phyloP scores from a whole-genome alignment of 192 early-diverging fungal species.

The Rhizophagus sp. region DNA sequence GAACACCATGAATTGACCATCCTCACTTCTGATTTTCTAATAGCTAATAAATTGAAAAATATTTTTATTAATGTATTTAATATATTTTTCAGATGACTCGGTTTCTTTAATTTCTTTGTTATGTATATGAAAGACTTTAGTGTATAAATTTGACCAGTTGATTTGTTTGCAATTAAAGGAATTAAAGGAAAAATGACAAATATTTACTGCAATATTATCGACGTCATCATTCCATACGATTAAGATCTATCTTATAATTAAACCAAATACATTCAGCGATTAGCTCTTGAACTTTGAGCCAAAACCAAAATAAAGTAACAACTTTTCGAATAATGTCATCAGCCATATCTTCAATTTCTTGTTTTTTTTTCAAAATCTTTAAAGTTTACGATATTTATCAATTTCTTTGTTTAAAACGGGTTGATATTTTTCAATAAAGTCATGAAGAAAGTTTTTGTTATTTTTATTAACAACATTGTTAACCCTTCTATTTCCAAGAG shows the following conservation, averaged over 20 bases:
- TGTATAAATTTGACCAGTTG: neutral
- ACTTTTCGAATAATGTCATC: neutral
- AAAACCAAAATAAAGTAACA: neutral
- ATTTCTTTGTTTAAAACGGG: neutral
- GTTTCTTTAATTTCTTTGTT: no score
- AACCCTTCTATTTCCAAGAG: slow-evolving; percentile 14
- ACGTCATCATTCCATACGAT: neutral
- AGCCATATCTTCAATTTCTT: neutral
- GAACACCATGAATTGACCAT: no score
- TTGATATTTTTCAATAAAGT: neutral
- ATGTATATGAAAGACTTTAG: neutral
- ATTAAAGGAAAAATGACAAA: slow-evolving; percentile 26
- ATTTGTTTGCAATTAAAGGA: neutral
- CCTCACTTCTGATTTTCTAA: no score
- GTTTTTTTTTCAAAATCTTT: neutral
- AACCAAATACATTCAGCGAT: neutral
- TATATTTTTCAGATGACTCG: no score
- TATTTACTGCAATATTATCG: neutral
- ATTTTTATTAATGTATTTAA: no score
- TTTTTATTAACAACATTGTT: neutral
- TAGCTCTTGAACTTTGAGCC: slow-evolving; percentile 8
- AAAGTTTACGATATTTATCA: neutral
- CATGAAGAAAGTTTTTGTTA: neutral
- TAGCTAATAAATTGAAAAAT: no score
- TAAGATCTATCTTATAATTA: neutral